Conservation (phyloP, 2,329 filamentous ascomycete species). For the Botrytis byssoidea region DNA sequence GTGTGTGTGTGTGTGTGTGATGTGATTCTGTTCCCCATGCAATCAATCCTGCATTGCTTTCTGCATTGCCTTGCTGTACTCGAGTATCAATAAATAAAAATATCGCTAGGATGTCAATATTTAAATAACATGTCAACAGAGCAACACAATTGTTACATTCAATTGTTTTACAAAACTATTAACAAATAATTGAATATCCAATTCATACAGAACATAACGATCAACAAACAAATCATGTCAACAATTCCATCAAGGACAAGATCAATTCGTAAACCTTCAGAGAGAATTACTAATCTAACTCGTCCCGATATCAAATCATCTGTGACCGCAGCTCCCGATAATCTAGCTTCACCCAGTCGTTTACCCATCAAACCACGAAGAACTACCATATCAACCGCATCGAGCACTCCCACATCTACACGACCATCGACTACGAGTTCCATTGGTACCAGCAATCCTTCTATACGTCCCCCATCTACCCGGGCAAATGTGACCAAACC, state of each 20-base stretch:
- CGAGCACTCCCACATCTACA: constrained; percentile 4
- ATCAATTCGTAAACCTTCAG: constrained; percentile 34
- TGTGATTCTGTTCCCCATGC: not conserved
- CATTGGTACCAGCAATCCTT: constrained; percentile 29
- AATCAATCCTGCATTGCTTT: not conserved
- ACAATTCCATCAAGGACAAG: constrained; percentile 32
- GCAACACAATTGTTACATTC: not conserved
- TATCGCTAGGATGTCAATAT: not conserved
- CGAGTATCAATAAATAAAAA: not conserved
- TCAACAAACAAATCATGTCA: constrained; percentile 26
- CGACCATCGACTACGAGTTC: constrained; percentile 31
- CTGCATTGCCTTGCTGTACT: not conserved
- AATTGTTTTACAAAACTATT: not conserved
- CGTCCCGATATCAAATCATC: constrained; percentile 13
- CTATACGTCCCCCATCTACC: constrained; percentile 33
- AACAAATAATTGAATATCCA: not conserved
- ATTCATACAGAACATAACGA: not conserved
- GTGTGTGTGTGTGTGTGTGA: too few relatives aligned
- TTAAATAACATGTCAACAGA: not conserved
- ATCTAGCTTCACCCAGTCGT: constrained; percentile 35
- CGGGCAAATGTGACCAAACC: constrained; percentile 29
- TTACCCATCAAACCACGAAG: constrained; percentile 36
- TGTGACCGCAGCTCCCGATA: not conserved
- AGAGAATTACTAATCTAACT: constrained; percentile 22
- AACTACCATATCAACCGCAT: constrained; percentile 25